Evolutionary conservation across 345 rosid genomes (phyloP).

Genomic region (Raphanus raphanistrum): DNA sequence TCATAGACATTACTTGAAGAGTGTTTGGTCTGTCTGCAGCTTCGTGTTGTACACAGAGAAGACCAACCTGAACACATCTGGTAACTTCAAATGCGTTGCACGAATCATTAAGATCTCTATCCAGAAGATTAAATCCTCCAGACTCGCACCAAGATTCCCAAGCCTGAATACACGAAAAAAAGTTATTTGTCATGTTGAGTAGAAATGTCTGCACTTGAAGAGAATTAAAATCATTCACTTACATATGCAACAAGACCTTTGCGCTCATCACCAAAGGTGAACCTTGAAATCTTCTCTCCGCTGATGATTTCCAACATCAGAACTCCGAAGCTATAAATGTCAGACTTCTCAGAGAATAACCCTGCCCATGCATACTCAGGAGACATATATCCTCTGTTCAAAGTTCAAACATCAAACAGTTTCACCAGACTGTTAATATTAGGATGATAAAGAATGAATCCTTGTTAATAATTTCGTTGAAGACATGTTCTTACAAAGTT

Average conservation of each 20-base stretch:
- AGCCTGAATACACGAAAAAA: conserved; percentile 13
- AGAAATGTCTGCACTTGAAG: background rate
- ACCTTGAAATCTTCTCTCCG: conserved; percentile 27
- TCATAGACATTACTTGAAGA: conserved; percentile 23
- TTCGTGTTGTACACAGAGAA: conserved; percentile 35
- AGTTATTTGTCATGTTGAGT: background rate
- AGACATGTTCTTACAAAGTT: conserved; percentile 32
- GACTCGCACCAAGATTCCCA: conserved; percentile 33
- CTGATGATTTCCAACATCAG: conserved; percentile 40
- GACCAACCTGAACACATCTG: conserved; percentile 36
- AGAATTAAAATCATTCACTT: background rate
- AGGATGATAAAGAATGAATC: background rate
- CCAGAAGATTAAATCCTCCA: conserved; percentile 24
- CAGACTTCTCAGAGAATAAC: conserved; percentile 53
- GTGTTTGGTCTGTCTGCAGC: conserved; percentile 35
- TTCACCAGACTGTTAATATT: background rate
- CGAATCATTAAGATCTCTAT: conserved; percentile 19
- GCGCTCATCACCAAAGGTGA: conserved; percentile 26
- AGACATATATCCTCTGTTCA: conserved; percentile 44
- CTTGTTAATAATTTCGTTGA: background rate
- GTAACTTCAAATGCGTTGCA: conserved; percentile 13
- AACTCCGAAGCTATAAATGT: conserved; percentile 55
- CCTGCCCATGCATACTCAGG: conserved; percentile 59
- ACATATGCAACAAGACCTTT: conserved; percentile 40
- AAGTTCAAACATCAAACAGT: too few relatives aligned